These are phyloP conservation scores for Metschnikowia dekortorum DNA, from an alignment of 805 yeast genomes.

Conservation along the genomic window DNA sequence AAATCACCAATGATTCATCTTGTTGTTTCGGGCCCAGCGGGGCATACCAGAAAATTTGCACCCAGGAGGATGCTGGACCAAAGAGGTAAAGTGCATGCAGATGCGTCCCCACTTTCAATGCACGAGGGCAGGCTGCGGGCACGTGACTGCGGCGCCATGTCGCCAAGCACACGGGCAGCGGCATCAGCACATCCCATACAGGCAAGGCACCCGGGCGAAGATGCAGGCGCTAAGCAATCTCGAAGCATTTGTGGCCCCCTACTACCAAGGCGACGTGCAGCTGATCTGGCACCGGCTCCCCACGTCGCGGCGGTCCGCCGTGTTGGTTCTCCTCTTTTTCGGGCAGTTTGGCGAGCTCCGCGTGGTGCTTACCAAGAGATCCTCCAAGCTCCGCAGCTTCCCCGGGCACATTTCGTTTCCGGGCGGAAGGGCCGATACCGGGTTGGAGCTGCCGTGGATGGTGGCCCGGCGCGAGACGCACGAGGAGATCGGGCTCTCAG, in stretches of 20 bases:
- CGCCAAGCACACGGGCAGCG: neutral
- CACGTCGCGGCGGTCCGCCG: slow-evolving; percentile 67
- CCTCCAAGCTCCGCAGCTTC: slow-evolving; percentile 63
- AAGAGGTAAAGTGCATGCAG: too few relatives aligned
- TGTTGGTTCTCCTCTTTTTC: slow-evolving; percentile 65
- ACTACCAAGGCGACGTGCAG: slow-evolving; percentile 25
- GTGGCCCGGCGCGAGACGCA: slow-evolving; percentile 79
- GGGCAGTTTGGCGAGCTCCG: slow-evolving; percentile 73
- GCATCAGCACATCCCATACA: neutral
- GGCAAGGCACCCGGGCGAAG: too few relatives aligned
- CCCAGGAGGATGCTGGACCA: too few relatives aligned
- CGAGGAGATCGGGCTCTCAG: slow-evolving; percentile 79
- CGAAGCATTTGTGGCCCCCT: slow-evolving; percentile 14
- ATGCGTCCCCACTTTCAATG: too few relatives aligned
- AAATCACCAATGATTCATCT: too few relatives aligned
- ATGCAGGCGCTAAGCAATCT: neutral
- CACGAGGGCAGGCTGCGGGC: too few relatives aligned
- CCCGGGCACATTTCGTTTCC: slow-evolving; percentile 92
- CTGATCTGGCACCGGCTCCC: slow-evolving; percentile 68
- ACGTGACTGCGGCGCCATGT: too few relatives aligned
- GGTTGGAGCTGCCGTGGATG: slow-evolving; percentile 60
- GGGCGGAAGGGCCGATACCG: slow-evolving; percentile 84
- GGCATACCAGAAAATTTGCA: too few relatives aligned
- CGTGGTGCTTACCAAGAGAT: slow-evolving; percentile 74
- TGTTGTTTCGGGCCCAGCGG: too few relatives aligned